phyloP scores from a whole-genome alignment of 257 asterid species.

The Nicotiana undulata region DNA sequence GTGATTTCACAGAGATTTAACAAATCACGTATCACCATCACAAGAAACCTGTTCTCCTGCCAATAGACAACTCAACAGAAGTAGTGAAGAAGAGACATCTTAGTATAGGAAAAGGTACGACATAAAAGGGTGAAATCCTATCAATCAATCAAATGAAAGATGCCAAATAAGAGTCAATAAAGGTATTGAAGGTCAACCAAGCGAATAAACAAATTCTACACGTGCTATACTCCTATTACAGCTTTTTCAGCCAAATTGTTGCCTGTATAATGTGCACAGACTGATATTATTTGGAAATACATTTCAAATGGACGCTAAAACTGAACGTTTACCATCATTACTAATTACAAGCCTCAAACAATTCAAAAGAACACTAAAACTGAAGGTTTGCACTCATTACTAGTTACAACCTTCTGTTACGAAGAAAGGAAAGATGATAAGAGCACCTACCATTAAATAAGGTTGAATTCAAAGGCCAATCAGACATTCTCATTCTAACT shows the following conservation, averaged over 20 bases:
- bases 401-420: no score
- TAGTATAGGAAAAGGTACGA: not conserved
- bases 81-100: not conserved
- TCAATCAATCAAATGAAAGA: not conserved
- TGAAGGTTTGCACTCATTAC: no score
- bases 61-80: constrained; percentile 3
- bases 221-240: not conserved
- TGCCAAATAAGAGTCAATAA: not conserved
- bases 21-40: constrained; percentile 97
- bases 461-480: not conserved
- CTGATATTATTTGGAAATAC: not conserved
- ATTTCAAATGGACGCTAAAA: not conserved
- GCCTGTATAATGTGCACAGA: not conserved
- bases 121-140: not conserved
- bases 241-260: not conserved
- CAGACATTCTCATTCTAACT: not conserved
- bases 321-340: no score
- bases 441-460: not conserved
- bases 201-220: not conserved
- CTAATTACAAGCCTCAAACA: no score
- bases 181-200: not conserved
- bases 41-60: constrained; percentile 96
- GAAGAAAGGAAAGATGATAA: not conserved
- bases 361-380: no score
- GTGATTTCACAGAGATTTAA: constrained; percentile 94